Base-by-base conservation (phyloP, 345 rosid genomes). In the Rhodomyrtus tomentosa region DNA sequence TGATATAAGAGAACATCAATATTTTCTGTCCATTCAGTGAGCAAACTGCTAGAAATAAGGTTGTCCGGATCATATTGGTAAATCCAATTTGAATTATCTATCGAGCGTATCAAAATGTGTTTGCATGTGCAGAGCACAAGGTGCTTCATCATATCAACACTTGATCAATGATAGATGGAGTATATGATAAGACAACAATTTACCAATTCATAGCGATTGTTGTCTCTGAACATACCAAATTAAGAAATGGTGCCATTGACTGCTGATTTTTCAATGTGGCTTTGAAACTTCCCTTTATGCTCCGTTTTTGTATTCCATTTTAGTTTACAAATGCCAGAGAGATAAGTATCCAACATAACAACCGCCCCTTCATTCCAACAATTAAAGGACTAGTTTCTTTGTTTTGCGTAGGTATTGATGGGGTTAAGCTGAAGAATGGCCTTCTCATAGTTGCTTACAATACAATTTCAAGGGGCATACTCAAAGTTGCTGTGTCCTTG, bases 381-480 rank as follows among this genome's bases (percentile, higher is more conserved):
- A 21, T 80, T 51, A 51, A 80, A 80, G 53, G 82, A 80, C 0
- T 80, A 80, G 53, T 51, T 45, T 68, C 59, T 54, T 40, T 8
- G 50, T 55, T 56, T 83, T 82, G 55, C 50, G 25, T 52, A 93
- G 97, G 98, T 81, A 96, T 96, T 6, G 98, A 96, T 86, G 99
- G 97, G 85, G 92, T 92, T 45, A 95, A 95, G 88, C 91, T 95
- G 81, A 88, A 80, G 74, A 97, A 95, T 83, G 96, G 98, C 81
- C 91, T 91, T 62, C 54, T 95, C 55, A 76, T 94, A 42, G 94
- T 95, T 83, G 98, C 93, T 62, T 97, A 93, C 89, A 95, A 97
- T 85, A 94, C 98, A 52, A 85, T 88, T 88, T 97, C 98, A 27
- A 92, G 98, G 88, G 95, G 95, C 48, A 91, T 90, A 84, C 98